Base-by-base conservation (phyloP, 768 basidiomycete genomes). In the Chalciporus piperatus region DNA sequence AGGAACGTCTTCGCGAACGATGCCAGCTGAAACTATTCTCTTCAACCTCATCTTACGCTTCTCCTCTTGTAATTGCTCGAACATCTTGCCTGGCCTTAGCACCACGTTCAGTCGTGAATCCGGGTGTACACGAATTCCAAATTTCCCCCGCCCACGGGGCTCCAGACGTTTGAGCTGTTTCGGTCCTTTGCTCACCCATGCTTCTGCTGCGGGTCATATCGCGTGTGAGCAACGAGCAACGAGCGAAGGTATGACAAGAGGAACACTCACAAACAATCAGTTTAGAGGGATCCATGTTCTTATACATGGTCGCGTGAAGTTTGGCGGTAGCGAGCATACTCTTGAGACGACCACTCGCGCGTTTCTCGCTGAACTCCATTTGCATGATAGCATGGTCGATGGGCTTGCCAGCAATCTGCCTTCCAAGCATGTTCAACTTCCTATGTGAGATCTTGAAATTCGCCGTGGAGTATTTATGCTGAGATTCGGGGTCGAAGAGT, bases 381-480 rank as follows among this genome's bases (percentile, higher is more conserved):
- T 99, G 96, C 51, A 98, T 74, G 65, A 99, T 96, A 32, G 96
- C 96, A 59, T 87, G 83, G 72, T 98, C 95, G 53, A 98, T 87
- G 16, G 95, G 94, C 60, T 92, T 87, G 17, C 91, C 89, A 3
- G 90, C 79, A 56, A 99, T 89, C 68, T 97, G 92, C 27, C 83
- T 78, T 9, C 85, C 87, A 38, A 99, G 78, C 75, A 85, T 81
- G 69, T 96, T 95, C 50, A 99, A 76, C 69, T 98, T 99, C 50
- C 95, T 82, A 61, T 87, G 89, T 4, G 93, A 96, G 39, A 94
- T 91, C 71, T 94, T 95, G 77, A 97, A 96, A 67, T 83, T 84
- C 16, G 88, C 84, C 0, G 95, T 98, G 19, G 90, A 92, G 68
- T 91, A 93, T 75, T 92, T 89, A 74, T 96, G 93, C 93, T 97